phyloP scores from a whole-genome alignment of 108 stramenopile genomes.

The Epithemia pelagica region DNA sequence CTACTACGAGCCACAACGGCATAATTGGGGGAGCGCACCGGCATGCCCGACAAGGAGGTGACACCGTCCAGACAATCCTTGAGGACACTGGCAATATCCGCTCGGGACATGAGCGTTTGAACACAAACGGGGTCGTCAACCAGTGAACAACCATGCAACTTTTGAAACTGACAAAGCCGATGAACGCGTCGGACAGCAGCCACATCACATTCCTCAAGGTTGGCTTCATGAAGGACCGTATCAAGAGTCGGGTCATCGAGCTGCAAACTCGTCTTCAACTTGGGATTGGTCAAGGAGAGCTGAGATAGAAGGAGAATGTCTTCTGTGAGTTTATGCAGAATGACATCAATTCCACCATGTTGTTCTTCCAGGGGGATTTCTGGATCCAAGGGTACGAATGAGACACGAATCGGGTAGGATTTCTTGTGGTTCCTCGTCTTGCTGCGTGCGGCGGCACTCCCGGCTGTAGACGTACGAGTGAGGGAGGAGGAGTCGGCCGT shows the following conservation, averaged over 20 bases:
- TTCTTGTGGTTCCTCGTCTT: neutral
- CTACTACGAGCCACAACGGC: constrained; percentile 12
- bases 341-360: constrained; percentile 72
- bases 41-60: constrained; percentile 42
- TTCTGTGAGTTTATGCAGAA: constrained; percentile 83
- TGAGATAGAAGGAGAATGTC: constrained; percentile 52
- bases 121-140: constrained; percentile 69
- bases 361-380: constrained; percentile 73
- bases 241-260: neutral
- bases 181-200: constrained; percentile 49
- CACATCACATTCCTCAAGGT: constrained; percentile 14
- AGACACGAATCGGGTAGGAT: constrained; percentile 51
- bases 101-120: constrained; percentile 67
- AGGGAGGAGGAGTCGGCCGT: neutral
- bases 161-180: constrained; percentile 56
- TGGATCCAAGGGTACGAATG: constrained; percentile 76
- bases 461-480: neutral
- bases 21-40: constrained; percentile 62
- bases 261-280: neutral
- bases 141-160: constrained; percentile 55
- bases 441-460: neutral
- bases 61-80: constrained; percentile 46
- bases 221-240: constrained; percentile 5
- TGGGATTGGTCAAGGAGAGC: neutral
- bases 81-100: constrained; percentile 59